Conservation (phyloP, 371 early-diverging fungal species). For the Quaeritorhiza haematococci region DNA sequence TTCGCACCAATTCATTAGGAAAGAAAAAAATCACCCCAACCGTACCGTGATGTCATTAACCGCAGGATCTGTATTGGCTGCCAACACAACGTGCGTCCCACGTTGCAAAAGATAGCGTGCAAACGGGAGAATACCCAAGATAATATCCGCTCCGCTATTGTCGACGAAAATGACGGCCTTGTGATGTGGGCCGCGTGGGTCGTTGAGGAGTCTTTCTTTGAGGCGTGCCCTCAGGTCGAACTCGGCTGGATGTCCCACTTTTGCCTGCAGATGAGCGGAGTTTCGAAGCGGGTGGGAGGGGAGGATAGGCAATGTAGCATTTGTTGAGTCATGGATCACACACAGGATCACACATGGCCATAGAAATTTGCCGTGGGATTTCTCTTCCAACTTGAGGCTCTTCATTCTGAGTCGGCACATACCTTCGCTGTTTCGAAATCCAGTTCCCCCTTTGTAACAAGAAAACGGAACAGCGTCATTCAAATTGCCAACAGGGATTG, state of each 20-base stretch:
- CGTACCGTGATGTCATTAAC: constrained; percentile 66
- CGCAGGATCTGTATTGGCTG: constrained; percentile 63
- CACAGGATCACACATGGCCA: too few relatives aligned
- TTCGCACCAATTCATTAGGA: not conserved
- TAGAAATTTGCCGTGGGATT: too few relatives aligned
- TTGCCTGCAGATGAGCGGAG: constrained; percentile 14
- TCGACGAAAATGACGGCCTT: constrained; percentile 65
- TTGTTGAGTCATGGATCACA: not conserved
- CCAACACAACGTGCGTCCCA: constrained; percentile 57
- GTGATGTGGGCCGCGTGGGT: constrained; percentile 29
- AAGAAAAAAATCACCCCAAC: not conserved
- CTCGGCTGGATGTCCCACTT: constrained; percentile 33
- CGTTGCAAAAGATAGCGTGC: constrained; percentile 42
- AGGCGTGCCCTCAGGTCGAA: constrained; percentile 38
- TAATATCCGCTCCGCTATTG: constrained; percentile 66
- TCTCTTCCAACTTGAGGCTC: too few relatives aligned
- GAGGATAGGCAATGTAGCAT: not conserved
- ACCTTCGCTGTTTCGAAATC: constrained; percentile 48
- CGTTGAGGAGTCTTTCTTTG: constrained; percentile 21
- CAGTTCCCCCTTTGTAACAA: constrained; percentile 34
- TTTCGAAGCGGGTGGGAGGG: too few relatives aligned
- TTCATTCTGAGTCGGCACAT: too few relatives aligned
- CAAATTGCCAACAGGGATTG: too few relatives aligned
- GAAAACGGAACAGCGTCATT: not conserved
- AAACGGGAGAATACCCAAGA: constrained; percentile 63